Evolutionary conservation across 352 stramenopile species (phyloP).

Genomic region (Globisporangium abappressorium): DNA sequence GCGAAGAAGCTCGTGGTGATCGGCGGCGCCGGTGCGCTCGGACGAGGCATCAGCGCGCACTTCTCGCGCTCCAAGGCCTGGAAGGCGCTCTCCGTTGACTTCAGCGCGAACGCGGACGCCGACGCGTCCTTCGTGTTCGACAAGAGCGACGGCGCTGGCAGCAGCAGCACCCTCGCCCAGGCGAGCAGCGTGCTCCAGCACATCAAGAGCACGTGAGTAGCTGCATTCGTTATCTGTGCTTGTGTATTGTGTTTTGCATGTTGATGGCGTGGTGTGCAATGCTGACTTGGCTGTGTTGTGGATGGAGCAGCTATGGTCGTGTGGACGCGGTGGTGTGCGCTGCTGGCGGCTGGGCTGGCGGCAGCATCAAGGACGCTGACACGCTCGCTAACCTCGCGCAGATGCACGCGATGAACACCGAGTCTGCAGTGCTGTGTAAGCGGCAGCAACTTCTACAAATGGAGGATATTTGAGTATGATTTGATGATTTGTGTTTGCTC

Average conservation of each 20-base stretch:
- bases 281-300: conserved; percentile 15
- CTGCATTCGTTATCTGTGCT: not conserved
- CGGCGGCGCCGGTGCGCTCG: conserved; percentile 69
- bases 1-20: conserved; percentile 74
- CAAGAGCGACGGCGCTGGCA: conserved; percentile 6
- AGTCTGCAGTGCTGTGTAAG: conserved; percentile 51
- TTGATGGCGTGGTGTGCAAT: too few species aligned
- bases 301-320: conserved; percentile 39
- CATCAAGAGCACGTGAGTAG: conserved; percentile 39
- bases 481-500: not conserved
- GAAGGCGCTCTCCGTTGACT: conserved; percentile 72
- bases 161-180: conserved; percentile 44
- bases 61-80: conserved; percentile 59
- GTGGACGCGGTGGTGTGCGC: conserved; percentile 79
- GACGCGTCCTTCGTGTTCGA: conserved; percentile 47
- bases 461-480: not conserved
- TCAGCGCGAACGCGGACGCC: conserved; percentile 56
- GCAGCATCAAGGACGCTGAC: conserved; percentile 63
- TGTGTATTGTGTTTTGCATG: too few species aligned
- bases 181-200: conserved; percentile 49
- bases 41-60: conserved; percentile 55
- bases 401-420: conserved; percentile 79
- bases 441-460: not conserved
- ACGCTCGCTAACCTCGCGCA: conserved; percentile 60
- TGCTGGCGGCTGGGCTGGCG: conserved; percentile 76